phyloP scores from a whole-genome alignment of 441 rosid genomes.

The Populus tomentosa region DNA sequence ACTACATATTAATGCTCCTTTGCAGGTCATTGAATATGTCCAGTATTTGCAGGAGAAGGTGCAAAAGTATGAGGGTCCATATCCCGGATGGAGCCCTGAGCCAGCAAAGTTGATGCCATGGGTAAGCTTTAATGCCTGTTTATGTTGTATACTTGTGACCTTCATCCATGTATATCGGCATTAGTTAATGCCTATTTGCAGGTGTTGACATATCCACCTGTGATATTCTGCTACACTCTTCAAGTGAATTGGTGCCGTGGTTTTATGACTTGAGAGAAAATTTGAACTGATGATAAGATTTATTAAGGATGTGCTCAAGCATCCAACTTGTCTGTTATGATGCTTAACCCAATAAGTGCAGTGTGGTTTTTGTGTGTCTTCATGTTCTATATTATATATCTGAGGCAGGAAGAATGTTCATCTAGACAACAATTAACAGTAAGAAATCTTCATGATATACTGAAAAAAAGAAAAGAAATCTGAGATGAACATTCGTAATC shows the following conservation, averaged over 20 bases:
- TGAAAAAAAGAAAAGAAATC: neutral
- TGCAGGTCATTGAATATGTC: slow-evolving; percentile 86
- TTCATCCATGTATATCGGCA: neutral
- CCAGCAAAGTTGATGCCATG: slow-evolving; percentile 67
- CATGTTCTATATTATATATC: neutral
- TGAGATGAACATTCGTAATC: neutral
- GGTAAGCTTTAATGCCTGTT: slow-evolving; percentile 39
- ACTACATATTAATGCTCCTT: slow-evolving; percentile 10
- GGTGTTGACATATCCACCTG: neutral
- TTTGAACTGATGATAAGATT: neutral
- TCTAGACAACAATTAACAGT: neutral
- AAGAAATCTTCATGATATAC: neutral
- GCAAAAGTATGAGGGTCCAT: slow-evolving; percentile 65
- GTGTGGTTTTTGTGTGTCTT: neutral
- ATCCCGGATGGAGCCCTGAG: slow-evolving; percentile 69
- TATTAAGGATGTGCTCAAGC: neutral
- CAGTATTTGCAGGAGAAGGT: slow-evolving; percentile 83
- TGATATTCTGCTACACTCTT: neutral
- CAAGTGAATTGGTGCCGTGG: neutral
- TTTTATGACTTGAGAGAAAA: slow-evolving; percentile 1
- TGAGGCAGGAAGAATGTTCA: neutral
- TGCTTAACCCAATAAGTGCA: neutral
- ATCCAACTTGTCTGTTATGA: neutral
- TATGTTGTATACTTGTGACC: neutral
- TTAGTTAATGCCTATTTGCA: neutral